Percentiles rank a stretch among this genome's conserved stretches.
phyloP scores from a whole-genome alignment of 768 basidiomycete species.

The Strobilomyces dryophilus region DNA sequence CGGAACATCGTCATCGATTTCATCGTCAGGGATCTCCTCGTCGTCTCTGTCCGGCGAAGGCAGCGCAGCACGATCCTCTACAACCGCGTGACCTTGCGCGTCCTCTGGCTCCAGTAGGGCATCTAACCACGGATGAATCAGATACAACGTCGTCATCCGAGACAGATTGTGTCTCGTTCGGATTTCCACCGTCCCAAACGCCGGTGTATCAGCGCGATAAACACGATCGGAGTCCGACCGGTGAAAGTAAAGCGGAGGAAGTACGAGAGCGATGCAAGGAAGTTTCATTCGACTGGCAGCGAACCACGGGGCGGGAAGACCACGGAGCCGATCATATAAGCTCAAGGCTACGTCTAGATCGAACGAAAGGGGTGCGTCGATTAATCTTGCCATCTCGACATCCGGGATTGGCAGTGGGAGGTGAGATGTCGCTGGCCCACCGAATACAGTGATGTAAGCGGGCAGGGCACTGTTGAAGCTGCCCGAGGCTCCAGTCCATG shows the following conservation, averaged over 20 bases:
- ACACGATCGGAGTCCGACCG: too few relatives aligned
- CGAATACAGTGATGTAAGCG: neutral
- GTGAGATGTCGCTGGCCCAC: neutral
- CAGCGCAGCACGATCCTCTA: too few relatives aligned
- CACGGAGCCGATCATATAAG: neutral
- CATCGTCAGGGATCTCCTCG: too few relatives aligned
- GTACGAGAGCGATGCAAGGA: neutral
- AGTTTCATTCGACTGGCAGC: neutral
- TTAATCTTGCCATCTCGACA: neutral
- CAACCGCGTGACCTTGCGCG: too few relatives aligned
- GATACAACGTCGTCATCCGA: neutral
- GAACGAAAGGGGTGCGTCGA: neutral
- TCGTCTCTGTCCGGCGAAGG: too few relatives aligned
- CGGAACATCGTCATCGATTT: too few relatives aligned
- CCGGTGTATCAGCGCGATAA: neutral
- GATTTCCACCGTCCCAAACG: neutral
- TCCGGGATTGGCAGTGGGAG: neutral
- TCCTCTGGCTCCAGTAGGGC: too few relatives aligned
- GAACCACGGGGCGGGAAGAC: neutral
- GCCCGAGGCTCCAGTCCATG: neutral
- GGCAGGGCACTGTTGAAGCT: neutral
- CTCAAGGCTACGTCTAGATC: neutral
- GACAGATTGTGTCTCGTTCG: neutral
- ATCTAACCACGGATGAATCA: neutral
- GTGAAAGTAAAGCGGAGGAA: neutral